These are phyloP conservation scores for Podila verticillata DNA, from an alignment of 192 early-diverging fungal species.

Conservation along the genomic window DNA sequence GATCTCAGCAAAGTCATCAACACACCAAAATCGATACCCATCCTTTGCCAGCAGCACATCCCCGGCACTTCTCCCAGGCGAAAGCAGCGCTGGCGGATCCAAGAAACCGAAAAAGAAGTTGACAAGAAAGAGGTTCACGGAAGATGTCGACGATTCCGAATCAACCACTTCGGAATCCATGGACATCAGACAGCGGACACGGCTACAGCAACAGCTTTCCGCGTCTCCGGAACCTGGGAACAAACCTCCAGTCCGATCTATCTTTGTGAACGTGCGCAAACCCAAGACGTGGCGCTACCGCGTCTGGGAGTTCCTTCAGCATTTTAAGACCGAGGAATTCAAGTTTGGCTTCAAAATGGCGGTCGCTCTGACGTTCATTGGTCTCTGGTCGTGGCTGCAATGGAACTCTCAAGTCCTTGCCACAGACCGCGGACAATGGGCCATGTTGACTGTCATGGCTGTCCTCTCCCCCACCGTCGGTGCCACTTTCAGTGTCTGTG, in stretches of 20 bases:
- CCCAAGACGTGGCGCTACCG: slow-evolving; percentile 44
- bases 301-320: slow-evolving; percentile 53
- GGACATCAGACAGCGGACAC: neutral
- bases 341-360: slow-evolving; percentile 66
- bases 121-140: neutral
- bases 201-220: neutral
- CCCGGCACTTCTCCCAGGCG: slow-evolving; percentile 2
- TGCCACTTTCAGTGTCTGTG: slow-evolving; percentile 55
- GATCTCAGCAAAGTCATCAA: slow-evolving; percentile 4
- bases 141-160: neutral
- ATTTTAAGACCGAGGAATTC: slow-evolving; percentile 52
- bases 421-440: slow-evolving; percentile 58
- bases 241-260: neutral
- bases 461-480: slow-evolving; percentile 48
- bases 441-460: slow-evolving; percentile 57
- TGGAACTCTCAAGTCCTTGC: slow-evolving; percentile 27
- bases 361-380: slow-evolving; percentile 41
- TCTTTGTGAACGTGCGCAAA: slow-evolving; percentile 26
- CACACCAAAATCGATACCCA: slow-evolving; percentile 25
- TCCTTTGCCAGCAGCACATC: slow-evolving; percentile 24
- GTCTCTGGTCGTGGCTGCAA: slow-evolving; percentile 54
- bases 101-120: neutral
- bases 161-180: neutral
- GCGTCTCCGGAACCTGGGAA: neutral
- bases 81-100: neutral